Conservation (phyloP, 345 rosid species). For the rapeseed (Brassica napus) region DNA sequence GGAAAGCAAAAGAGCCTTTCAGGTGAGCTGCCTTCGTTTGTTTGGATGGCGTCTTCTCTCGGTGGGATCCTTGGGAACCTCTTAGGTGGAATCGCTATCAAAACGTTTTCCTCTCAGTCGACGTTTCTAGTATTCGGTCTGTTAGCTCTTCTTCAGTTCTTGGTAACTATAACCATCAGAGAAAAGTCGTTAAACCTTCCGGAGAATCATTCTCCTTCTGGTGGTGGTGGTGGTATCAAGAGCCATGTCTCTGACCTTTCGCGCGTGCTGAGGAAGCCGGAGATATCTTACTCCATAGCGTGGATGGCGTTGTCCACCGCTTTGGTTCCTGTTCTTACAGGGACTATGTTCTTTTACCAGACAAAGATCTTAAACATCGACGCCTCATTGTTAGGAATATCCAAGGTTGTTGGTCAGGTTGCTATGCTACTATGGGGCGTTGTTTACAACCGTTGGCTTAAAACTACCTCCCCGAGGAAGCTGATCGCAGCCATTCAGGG, state of each 20-base stretch:
- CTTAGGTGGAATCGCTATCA: slow-evolving; percentile 67
- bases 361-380: slow-evolving; percentile 60
- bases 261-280: slow-evolving; percentile 54
- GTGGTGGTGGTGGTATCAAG: slow-evolving; percentile 42
- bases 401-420: slow-evolving; percentile 83
- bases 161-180: slow-evolving; percentile 52
- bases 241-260: slow-evolving; percentile 66
- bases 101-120: slow-evolving; percentile 46
- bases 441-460: slow-evolving; percentile 56
- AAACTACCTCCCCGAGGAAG: slow-evolving; percentile 62
- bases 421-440: slow-evolving; percentile 82
- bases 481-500: slow-evolving; percentile 65
- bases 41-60: slow-evolving; percentile 72
- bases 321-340: slow-evolving; percentile 69
- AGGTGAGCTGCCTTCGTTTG: slow-evolving; percentile 78
- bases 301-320: slow-evolving; percentile 86
- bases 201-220: slow-evolving; percentile 40
- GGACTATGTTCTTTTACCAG: slow-evolving; percentile 96
- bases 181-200: slow-evolving; percentile 76
- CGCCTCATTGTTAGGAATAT: slow-evolving; percentile 67
- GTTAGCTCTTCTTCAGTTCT: slow-evolving; percentile 54
- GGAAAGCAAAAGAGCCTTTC: slow-evolving; percentile 43
- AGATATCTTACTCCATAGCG: slow-evolving; percentile 61
- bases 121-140: slow-evolving; percentile 65
- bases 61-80: slow-evolving; percentile 94